Evolutionary conservation across 352 stramenopile species (phyloP).

Genomic region (Phytopythium kandeliae): DNA sequence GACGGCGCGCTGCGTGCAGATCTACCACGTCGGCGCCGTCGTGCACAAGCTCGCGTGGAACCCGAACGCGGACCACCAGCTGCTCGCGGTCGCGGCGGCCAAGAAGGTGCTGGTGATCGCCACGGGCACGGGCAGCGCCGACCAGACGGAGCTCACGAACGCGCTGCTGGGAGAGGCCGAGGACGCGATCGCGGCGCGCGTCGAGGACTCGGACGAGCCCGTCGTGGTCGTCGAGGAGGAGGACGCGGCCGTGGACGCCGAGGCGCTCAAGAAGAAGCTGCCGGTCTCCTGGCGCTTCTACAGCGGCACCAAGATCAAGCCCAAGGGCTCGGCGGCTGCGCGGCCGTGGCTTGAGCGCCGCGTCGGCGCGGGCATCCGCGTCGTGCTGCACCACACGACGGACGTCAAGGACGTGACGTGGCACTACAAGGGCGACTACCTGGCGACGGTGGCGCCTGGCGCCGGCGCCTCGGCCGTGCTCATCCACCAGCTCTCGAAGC

Average conservation of each 20-base stretch:
- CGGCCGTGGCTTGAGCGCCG: constrained; percentile 72
- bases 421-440: constrained; percentile 99
- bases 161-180: constrained; percentile 88
- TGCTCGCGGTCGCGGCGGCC: constrained; percentile 90
- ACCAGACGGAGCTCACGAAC: constrained; percentile 94
- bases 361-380: constrained; percentile 70
- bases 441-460: constrained; percentile 92
- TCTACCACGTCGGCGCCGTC: constrained; percentile 88
- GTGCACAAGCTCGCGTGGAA: constrained; percentile 96
- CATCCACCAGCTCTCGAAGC: constrained; percentile 98
- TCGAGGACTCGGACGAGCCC: constrained; percentile 30
- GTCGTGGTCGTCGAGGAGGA: constrained; percentile 68
- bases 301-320: constrained; percentile 71
- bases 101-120: constrained; percentile 92
- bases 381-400: constrained; percentile 84
- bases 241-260: constrained; percentile 60
- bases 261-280: constrained; percentile 85
- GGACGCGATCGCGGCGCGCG: constrained; percentile 50
- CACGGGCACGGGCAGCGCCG: constrained; percentile 90
- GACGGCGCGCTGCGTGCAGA: constrained; percentile 89
- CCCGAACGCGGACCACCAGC: constrained; percentile 93
- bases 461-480: constrained; percentile 90
- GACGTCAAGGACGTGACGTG: constrained; percentile 93
- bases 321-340: constrained; percentile 43
- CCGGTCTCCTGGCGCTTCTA: constrained; percentile 90